Conservation (phyloP, 2,329 filamentous ascomycete species). For the Diaporthe humulicola region DNA sequence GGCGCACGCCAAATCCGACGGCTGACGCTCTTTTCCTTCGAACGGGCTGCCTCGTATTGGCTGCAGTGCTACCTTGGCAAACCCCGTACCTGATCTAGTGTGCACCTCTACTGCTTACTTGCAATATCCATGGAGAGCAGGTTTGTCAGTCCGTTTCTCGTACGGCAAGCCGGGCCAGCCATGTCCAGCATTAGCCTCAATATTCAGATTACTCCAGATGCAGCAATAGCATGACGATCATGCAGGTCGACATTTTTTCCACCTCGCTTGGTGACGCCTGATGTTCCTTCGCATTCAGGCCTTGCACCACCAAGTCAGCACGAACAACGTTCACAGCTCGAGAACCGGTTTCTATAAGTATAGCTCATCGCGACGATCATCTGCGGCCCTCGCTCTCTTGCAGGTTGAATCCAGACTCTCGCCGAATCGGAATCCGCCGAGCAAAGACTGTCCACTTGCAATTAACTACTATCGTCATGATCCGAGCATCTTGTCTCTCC, state of each 20-base stretch:
- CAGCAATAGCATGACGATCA: neutral
- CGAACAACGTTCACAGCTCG: neutral
- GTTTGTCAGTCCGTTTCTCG: neutral
- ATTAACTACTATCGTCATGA: neutral
- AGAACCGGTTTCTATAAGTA: neutral
- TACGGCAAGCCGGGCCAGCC: conserved; percentile 1
- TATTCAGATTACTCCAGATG: conserved; percentile 14
- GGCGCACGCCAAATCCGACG: conserved; percentile 15
- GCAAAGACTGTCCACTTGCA: neutral
- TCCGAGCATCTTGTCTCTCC: neutral
- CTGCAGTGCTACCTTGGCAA: conserved; percentile 37
- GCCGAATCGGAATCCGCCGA: too few species aligned
- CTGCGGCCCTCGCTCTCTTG: too few species aligned
- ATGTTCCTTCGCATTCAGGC: neutral
- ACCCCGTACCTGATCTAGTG: conserved; percentile 19
- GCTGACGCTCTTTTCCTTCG: conserved; percentile 4
- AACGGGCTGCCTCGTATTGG: conserved; percentile 35
- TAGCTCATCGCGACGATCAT: neutral
- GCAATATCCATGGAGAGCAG: neutral
- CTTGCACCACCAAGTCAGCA: neutral
- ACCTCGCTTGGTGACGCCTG: neutral
- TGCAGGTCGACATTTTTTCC: neutral
- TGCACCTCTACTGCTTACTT: conserved; percentile 22
- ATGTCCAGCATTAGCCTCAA: conserved; percentile 20
- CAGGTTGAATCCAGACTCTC: neutral